Conservation (phyloP, 192 early-diverging fungal genomes). For the Gaertneriomyces sp. region DNA sequence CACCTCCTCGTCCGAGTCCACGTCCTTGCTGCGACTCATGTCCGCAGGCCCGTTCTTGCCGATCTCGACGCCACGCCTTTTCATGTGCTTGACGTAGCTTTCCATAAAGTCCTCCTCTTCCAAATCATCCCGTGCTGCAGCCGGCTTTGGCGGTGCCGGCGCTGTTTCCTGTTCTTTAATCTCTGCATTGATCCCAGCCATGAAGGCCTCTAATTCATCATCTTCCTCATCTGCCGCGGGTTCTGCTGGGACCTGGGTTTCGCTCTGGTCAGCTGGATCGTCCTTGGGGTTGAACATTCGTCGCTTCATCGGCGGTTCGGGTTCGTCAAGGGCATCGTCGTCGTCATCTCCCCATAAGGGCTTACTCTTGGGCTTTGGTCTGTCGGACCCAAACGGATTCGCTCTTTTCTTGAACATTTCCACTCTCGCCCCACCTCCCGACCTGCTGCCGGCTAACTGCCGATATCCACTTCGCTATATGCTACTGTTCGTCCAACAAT, state of each 20-base stretch:
- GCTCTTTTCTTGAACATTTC: neutral
- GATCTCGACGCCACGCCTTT: conserved; percentile 66
- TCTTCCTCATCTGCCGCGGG: conserved; percentile 20
- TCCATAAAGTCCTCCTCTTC: conserved; percentile 78
- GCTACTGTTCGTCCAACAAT: too few species aligned
- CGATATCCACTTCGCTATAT: too few species aligned
- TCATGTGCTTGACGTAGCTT: conserved; percentile 71
- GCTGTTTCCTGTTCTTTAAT: conserved; percentile 47
- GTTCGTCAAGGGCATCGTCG: conserved; percentile 11
- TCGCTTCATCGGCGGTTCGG: conserved; percentile 12
- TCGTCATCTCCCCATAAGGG: conserved; percentile 14
- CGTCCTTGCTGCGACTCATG: conserved; percentile 22
- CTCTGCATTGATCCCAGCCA: conserved; percentile 64
- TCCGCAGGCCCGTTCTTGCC: conserved; percentile 41
- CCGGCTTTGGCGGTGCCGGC: conserved; percentile 1
- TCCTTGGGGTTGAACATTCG: conserved; percentile 9
- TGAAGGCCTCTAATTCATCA: conserved; percentile 82
- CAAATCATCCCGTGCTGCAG: conserved; percentile 50
- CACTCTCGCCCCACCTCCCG: too few species aligned
- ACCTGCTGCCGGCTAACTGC: too few species aligned
- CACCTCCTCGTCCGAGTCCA: conserved; percentile 79
- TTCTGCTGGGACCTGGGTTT: neutral
- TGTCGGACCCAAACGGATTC: neutral
- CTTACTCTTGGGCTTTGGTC: neutral
- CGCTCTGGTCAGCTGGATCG: neutral